A percentile compares a stretch with the other conserved stretches of the same genome.
Evolutionary conservation across 2,329 filamentous ascomycete genomes (phyloP).

Genomic region (Pseudogymnoascus sp.): DNA sequence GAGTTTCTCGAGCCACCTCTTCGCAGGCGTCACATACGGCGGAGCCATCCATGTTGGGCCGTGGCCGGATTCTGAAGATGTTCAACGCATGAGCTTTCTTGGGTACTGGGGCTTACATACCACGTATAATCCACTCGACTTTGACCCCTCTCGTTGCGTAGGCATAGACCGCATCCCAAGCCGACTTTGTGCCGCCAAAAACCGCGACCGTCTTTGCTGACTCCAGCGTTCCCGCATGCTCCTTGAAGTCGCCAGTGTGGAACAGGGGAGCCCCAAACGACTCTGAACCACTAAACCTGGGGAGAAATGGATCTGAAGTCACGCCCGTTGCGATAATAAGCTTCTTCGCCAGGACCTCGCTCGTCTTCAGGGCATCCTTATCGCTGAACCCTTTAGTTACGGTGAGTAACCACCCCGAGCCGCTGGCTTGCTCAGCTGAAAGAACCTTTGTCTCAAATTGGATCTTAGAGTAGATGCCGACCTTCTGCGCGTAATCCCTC

Average conservation of each 20-base stretch:
- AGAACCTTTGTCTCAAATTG: slow-evolving; percentile 42
- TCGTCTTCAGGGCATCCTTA: slow-evolving; percentile 14
- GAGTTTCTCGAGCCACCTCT: slow-evolving; percentile 59
- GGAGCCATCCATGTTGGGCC: slow-evolving; percentile 52
- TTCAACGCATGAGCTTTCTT: not conserved
- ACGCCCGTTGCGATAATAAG: slow-evolving; percentile 48
- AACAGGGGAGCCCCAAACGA: slow-evolving; percentile 39
- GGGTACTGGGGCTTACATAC: slow-evolving; percentile 22
- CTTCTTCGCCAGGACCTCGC: slow-evolving; percentile 32
- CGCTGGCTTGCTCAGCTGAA: slow-evolving; percentile 34
- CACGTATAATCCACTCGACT: slow-evolving; percentile 53
- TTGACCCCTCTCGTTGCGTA: slow-evolving; percentile 45
- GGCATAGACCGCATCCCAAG: slow-evolving; percentile 56
- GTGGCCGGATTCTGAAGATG: slow-evolving; percentile 35
- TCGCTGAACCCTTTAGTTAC: slow-evolving; percentile 16
- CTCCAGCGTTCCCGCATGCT: slow-evolving; percentile 33
- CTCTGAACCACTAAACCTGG: slow-evolving; percentile 38
- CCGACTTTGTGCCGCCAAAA: slow-evolving; percentile 55
- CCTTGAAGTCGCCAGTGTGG: slow-evolving; percentile 39
- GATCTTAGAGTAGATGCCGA: slow-evolving; percentile 39
- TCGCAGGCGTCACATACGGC: slow-evolving; percentile 56
- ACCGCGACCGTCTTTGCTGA: slow-evolving; percentile 41
- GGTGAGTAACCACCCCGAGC: slow-evolving; percentile 36
- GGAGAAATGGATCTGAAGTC: slow-evolving; percentile 42
- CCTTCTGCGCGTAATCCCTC: slow-evolving; percentile 43